Conservation (phyloP, 192 early-diverging fungal genomes). For the Backusella luteola region DNA sequence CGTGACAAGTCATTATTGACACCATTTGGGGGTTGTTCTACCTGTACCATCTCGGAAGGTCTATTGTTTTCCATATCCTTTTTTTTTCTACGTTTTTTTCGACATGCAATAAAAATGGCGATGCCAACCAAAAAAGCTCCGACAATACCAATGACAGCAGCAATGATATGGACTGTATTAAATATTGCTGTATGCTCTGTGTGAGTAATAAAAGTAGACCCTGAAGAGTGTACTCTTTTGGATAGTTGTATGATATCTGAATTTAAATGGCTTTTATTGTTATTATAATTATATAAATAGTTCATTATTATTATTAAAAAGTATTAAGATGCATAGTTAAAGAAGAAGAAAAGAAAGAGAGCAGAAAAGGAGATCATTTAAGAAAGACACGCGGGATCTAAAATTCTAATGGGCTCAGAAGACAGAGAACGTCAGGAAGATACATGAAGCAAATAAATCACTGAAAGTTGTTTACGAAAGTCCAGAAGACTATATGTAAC, state of each 20-base stretch:
- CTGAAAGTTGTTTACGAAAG: not conserved
- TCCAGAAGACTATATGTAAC: not conserved
- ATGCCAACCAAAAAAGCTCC: conserved; percentile 8
- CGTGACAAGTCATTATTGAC: conserved; percentile 10
- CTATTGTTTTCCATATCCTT: conserved; percentile 12
- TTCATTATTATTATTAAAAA: not conserved
- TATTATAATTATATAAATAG: not conserved
- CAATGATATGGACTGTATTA: conserved; percentile 14
- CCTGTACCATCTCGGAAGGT: not conserved
- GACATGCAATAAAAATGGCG: not conserved
- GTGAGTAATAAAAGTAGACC: conserved; percentile 2
- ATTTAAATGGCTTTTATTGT: not conserved
- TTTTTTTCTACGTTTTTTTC: conserved; percentile 15
- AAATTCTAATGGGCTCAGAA: conserved; percentile 9
- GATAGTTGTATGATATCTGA: not conserved
- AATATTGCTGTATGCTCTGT: conserved; percentile 5
- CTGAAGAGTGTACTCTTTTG: not conserved
- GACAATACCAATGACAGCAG: conserved; percentile 13
- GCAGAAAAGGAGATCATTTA: conserved; percentile 2
- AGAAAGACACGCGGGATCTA: conserved; percentile 8
- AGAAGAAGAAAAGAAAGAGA: not conserved
- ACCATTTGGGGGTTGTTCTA: not conserved
- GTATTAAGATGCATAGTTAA: conserved; percentile 8
- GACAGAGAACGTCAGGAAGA: conserved; percentile 18
- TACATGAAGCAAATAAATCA: conserved; percentile 11